These are phyloP conservation scores for Aureobasidium sp. DNA, from an alignment of 2,329 filamentous ascomycete genomes.

Conservation along the genomic window DNA sequence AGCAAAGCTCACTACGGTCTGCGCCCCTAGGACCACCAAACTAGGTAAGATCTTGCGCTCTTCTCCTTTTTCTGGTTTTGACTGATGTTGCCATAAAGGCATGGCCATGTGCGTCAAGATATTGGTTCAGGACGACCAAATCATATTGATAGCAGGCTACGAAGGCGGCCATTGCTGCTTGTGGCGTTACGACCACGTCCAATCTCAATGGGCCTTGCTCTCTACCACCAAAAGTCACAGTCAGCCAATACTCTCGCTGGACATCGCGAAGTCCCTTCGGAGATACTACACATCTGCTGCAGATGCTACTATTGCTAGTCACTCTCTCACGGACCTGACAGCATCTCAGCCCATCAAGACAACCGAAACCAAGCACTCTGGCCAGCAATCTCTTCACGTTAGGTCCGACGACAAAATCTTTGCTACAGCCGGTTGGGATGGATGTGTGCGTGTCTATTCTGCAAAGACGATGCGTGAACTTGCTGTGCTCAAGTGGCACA, in stretches of 20 bases:
- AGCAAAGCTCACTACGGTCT: conserved; percentile 53
- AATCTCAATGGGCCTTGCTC: conserved; percentile 45
- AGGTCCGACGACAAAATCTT: conserved; percentile 76
- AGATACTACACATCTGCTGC: conserved; percentile 75
- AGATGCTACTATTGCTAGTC: conserved; percentile 69
- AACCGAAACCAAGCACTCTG: conserved; percentile 73
- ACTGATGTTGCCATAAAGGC: conserved; percentile 44
- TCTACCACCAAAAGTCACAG: conserved; percentile 63
- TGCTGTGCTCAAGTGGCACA: conserved; percentile 91
- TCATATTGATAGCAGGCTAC: conserved; percentile 68
- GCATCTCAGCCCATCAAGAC: conserved; percentile 22
- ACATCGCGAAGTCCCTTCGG: conserved; percentile 30
- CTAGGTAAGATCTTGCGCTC: conserved; percentile 31
- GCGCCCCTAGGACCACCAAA: conserved; percentile 34
- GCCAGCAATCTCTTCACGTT: conserved; percentile 73
- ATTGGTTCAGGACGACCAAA: conserved; percentile 30
- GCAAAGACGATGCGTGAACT: conserved; percentile 73
- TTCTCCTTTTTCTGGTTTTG: conserved; percentile 27
- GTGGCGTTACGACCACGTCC: conserved; percentile 30
- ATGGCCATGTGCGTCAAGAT: conserved; percentile 84
- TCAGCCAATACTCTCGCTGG: conserved; percentile 69
- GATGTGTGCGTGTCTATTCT: conserved; percentile 71
- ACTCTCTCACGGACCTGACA: conserved; percentile 45
- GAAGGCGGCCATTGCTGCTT: conserved; percentile 70
- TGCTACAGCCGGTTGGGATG: conserved; percentile 90